Conservation (phyloP, 2,329 filamentous ascomycete species). For the Pyricularia pennisetigena region DNA sequence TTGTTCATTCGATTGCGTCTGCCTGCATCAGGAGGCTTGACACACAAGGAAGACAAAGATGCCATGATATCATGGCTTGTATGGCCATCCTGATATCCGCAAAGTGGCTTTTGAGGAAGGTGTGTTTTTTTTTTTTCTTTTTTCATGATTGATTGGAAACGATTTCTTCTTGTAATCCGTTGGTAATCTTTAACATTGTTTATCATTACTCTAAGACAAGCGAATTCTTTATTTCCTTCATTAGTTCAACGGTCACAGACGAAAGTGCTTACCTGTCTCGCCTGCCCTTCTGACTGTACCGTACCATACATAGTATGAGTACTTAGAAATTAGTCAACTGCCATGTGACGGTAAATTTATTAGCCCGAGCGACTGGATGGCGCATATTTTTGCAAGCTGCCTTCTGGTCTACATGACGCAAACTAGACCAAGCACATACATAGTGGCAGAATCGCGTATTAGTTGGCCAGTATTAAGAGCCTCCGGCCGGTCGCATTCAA, state of each 20-base stretch:
- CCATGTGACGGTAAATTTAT: not conserved
- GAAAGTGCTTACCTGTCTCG: not conserved
- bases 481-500: not conserved
- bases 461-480: not conserved
- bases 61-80: not conserved
- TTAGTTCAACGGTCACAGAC: too few species aligned
- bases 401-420: not conserved
- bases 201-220: not conserved
- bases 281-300: not conserved
- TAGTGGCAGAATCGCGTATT: not conserved
- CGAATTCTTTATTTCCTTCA: not conserved
- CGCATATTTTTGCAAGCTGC: not conserved
- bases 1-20: not conserved
- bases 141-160: not conserved
- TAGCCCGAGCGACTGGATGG: not conserved
- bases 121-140: too few species aligned
- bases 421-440: not conserved
- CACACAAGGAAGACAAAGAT: not conserved
- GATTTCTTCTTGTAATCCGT: not conserved
- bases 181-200: not conserved
- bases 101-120: too few species aligned
- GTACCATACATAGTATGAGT: too few species aligned
- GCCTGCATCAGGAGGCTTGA: not conserved
- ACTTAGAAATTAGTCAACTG: not conserved
- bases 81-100: not conserved